Conservation (phyloP, 371 early-diverging fungal genomes). For the Mortierella sp. region DNA sequence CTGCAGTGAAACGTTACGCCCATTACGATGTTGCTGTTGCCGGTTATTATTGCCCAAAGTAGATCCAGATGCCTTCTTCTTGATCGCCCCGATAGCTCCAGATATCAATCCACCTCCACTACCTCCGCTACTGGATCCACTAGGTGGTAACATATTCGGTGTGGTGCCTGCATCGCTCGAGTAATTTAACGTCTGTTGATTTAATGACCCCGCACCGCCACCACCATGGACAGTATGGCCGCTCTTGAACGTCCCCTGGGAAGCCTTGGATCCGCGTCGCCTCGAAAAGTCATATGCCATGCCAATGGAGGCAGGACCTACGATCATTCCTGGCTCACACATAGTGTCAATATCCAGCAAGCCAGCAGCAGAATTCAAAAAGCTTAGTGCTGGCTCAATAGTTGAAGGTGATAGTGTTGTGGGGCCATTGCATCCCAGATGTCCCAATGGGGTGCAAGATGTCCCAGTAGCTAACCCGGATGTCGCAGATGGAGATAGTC, state of each 20-base stretch:
- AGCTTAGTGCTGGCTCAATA: constrained; percentile 13
- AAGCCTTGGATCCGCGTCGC: constrained; percentile 25
- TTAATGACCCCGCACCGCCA: not conserved
- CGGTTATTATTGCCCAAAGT: constrained; percentile 5
- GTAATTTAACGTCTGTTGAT: constrained; percentile 1
- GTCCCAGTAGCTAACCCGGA: not conserved
- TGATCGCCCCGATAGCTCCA: constrained; percentile 29
- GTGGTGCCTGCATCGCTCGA: not conserved
- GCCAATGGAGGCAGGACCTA: not conserved
- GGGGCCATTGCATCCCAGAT: not conserved
- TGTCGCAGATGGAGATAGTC: not conserved
- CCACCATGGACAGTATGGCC: not conserved
- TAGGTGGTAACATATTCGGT: not conserved
- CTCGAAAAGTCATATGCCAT: not conserved
- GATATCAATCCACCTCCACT: constrained; percentile 16
- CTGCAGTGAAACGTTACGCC: constrained; percentile 5
- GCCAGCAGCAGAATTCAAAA: constrained; percentile 30
- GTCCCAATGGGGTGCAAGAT: not conserved
- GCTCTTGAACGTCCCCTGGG: constrained; percentile 16
- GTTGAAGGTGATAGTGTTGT: not conserved
- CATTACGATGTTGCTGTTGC: not conserved
- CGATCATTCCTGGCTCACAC: not conserved
- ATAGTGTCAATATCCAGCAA: constrained; percentile 19
- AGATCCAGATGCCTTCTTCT: constrained; percentile 38
- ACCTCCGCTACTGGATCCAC: not conserved